A percentile compares a stretch with the other conserved stretches of the same genome.
phyloP scores from a whole-genome alignment of 768 basidiomycete species.

The Suillus lakei region DNA sequence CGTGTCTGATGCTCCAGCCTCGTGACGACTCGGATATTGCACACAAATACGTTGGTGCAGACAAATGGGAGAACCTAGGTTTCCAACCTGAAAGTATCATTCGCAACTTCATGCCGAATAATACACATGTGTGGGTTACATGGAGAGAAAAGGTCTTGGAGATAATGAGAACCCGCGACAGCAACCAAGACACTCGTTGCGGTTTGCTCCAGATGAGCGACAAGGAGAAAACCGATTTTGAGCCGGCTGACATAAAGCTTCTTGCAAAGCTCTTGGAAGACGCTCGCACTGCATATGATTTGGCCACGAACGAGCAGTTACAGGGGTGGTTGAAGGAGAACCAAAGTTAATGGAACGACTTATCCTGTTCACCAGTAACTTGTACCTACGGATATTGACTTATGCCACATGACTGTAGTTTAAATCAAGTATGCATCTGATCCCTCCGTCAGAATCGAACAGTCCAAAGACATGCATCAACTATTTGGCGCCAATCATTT shows the following conservation, averaged over 20 bases:
- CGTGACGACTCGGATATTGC: constrained; percentile 20
- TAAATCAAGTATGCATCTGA: no score
- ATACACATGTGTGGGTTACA: constrained; percentile 11
- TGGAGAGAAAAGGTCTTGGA: constrained; percentile 1
- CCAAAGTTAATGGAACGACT: not conserved
- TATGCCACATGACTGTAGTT: no score
- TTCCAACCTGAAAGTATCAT: constrained; percentile 6
- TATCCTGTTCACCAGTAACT: constrained; percentile 25
- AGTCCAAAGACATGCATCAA: not conserved
- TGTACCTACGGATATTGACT: constrained; percentile 23
- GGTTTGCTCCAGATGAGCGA: not conserved
- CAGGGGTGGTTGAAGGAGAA: not conserved
- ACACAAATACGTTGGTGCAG: not conserved
- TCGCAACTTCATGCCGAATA: constrained; percentile 10
- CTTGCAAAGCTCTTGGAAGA: not conserved
- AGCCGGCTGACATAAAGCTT: not conserved
- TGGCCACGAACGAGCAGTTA: not conserved
- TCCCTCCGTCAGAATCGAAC: no score
- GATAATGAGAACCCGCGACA: not conserved
- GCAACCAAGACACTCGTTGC: not conserved
- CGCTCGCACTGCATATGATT: not conserved
- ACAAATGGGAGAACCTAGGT: not conserved
- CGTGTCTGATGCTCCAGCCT: constrained; percentile 8
- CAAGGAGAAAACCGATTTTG: not conserved
- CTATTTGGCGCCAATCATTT: no score